Conservation (phyloP, 2,329 filamentous ascomycete genomes). For the Aspergillus tubingensis region DNA sequence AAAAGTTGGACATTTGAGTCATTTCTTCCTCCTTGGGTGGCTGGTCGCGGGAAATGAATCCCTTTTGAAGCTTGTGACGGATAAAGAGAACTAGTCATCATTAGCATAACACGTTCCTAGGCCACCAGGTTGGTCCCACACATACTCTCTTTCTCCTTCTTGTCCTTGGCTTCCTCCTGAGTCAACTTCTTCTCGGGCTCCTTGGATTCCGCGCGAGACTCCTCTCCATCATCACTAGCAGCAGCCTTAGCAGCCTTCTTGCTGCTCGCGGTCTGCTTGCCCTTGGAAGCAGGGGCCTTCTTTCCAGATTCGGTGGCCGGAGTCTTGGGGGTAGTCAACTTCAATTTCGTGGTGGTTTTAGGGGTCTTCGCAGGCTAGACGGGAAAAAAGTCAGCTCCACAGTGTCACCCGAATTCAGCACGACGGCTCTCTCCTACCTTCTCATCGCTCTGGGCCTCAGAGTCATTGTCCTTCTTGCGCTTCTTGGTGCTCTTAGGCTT, state of each 20-base stretch:
- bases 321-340: constrained; percentile 61
- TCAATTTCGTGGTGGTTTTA: constrained; percentile 60
- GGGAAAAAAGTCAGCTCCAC: constrained; percentile 7
- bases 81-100: constrained; percentile 73
- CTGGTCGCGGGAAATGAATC: constrained; percentile 81
- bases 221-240: constrained; percentile 59
- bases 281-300: constrained; percentile 55
- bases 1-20: constrained; percentile 47
- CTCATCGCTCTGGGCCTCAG: constrained; percentile 68
- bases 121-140: not conserved
- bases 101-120: constrained; percentile 17
- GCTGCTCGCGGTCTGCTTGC: constrained; percentile 55
- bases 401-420: not conserved
- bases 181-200: constrained; percentile 57
- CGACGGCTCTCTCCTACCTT: constrained; percentile 56
- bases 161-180: constrained; percentile 56
- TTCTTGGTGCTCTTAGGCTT: constrained; percentile 67
- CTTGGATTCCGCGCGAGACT: constrained; percentile 57
- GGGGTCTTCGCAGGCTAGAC: constrained; percentile 64
- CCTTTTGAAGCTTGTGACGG: constrained; percentile 91
- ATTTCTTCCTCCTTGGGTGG: constrained; percentile 75
- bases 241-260: constrained; percentile 62
- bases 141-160: constrained; percentile 60
- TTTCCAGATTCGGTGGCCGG: constrained; percentile 49
- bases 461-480: constrained; percentile 71